Evolutionary conservation across 2,329 filamentous ascomycete species (phyloP).

Genomic region (Fusarium redolens): DNA sequence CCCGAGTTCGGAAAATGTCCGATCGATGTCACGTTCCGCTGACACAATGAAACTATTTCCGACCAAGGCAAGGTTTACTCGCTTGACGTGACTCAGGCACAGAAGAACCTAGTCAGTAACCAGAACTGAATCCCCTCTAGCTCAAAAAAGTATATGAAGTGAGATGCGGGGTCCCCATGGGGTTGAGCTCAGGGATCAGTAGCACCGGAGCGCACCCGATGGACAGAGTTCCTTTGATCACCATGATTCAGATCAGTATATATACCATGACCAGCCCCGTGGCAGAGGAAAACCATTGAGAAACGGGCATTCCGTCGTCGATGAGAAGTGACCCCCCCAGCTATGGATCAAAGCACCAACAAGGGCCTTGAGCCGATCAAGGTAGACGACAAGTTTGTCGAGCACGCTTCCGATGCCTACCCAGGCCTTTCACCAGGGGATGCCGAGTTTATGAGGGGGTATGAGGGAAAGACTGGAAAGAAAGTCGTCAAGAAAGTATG

Average conservation of each 20-base stretch:
- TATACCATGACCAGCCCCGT: background rate
- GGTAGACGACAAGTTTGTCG: slow-evolving; percentile 3
- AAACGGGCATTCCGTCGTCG: rapidly evolving
- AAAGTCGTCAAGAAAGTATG: slow-evolving; percentile 29
- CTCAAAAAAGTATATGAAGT: background rate
- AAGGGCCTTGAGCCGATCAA: background rate
- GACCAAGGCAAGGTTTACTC: background rate
- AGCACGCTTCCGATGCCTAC: slow-evolving; percentile 31
- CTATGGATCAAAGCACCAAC: background rate
- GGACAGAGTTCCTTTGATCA: background rate
- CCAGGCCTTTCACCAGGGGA: slow-evolving; percentile 37
- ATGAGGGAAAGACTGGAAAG: slow-evolving; percentile 28
- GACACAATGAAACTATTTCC: background rate
- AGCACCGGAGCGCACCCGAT: background rate
- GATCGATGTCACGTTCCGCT: background rate
- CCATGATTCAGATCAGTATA: background rate
- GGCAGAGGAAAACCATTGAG: rapidly evolving
- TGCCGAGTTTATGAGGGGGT: slow-evolving; percentile 24
- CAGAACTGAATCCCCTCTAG: background rate
- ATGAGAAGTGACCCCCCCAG: too few species aligned
- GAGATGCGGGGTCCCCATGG: slow-evolving; percentile 7
- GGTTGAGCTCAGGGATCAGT: background rate
- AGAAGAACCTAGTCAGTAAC: background rate
- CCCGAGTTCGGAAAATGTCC: background rate
- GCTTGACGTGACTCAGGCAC: background rate